Percentiles rank a stretch among this genome's conserved stretches.
These are phyloP conservation scores for Murraya paniculata DNA, from an alignment of 345 rosid genomes.

Conservation along the genomic window DNA sequence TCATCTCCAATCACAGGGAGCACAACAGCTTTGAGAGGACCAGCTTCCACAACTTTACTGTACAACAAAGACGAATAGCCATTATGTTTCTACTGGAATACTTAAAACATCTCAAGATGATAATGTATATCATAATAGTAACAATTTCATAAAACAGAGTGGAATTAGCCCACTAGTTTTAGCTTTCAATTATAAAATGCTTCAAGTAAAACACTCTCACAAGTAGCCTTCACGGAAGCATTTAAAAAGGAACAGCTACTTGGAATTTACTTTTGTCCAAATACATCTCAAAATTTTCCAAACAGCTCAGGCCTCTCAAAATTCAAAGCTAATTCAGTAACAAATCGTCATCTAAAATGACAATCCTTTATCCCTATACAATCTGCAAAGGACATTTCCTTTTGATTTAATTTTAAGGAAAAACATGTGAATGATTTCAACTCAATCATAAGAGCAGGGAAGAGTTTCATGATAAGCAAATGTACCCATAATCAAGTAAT, in stretches of 20 bases:
- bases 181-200: not conserved
- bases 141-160: not conserved
- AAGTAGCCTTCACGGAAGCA: not conserved
- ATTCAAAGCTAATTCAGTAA: not conserved
- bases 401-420: not conserved
- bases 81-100: not conserved
- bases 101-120: not conserved
- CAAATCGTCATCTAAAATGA: not conserved
- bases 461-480: not conserved
- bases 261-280: not conserved
- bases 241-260: not conserved
- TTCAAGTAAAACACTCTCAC: not conserved
- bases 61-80: not conserved
- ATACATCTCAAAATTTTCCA: not conserved
- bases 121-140: not conserved
- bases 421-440: not conserved
- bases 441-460: not conserved
- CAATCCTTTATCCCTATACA: not conserved
- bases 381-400: not conserved
- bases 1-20: constrained; percentile 56
- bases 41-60: constrained; percentile 59
- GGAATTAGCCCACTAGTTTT: not conserved
- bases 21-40: constrained; percentile 62
- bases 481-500: not conserved
- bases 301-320: not conserved